Percentiles rank a stretch among this genome's conserved stretches.
Evolutionary conservation across 768 basidiomycete species (phyloP).

Genomic region (Floccularia luteovirens): DNA sequence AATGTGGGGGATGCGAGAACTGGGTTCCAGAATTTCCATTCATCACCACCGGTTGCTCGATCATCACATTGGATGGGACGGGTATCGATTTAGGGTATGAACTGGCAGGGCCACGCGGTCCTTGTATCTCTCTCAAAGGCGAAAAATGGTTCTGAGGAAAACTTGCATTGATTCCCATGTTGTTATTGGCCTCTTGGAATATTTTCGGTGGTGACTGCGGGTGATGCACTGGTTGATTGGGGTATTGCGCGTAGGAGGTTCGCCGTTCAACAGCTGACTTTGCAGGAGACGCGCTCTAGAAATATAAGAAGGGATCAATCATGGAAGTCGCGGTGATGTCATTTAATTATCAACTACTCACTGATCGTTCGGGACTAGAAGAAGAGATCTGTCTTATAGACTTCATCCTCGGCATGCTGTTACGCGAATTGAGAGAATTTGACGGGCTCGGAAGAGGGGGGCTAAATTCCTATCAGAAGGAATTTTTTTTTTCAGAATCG

Average conservation of each 20-base stretch:
- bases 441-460: constrained; percentile 5
- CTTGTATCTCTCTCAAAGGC: neutral
- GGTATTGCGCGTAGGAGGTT: neutral
- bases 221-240: neutral
- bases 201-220: neutral
- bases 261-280: neutral
- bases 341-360: neutral
- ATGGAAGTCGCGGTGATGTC: neutral
- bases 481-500: constrained; percentile 1
- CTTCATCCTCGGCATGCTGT: neutral
- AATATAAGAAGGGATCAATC: neutral
- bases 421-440: neutral
- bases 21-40: no score
- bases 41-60: no score
- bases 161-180: neutral
- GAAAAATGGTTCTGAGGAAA: neutral
- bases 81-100: no score
- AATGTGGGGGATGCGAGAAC: no score
- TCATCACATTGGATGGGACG: no score
- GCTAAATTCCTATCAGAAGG: constrained; percentile 6
- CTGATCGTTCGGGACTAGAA: constrained; percentile 1
- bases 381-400: neutral
- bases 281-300: neutral
- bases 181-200: no score
- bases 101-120: neutral